Percentiles rank a stretch among this genome's conserved stretches.
Evolutionary conservation across 345 rosid genomes (phyloP).

Genomic region (Moricandia arvensis): DNA sequence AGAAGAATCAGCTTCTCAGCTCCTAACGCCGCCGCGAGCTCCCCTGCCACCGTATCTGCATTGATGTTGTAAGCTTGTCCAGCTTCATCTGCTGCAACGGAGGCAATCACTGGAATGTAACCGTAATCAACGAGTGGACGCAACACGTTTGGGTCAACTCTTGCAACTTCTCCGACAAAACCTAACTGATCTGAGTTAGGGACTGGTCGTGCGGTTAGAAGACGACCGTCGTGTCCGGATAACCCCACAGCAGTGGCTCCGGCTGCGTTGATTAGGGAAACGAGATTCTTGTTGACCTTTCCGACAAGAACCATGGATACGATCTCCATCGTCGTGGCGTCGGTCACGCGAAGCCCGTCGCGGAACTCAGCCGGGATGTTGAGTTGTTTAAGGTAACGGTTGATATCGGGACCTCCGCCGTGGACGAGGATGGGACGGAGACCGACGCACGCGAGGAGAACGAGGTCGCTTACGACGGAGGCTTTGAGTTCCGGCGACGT

Average conservation of each 20-base stretch:
- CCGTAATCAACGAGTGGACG: conserved; percentile 58
- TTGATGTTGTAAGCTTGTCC: conserved; percentile 89
- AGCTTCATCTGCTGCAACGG: conserved; percentile 72
- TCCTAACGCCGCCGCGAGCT: conserved; percentile 84
- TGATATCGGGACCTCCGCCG: conserved; percentile 93
- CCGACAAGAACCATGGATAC: conserved; percentile 96
- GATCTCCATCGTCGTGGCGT: conserved; percentile 86
- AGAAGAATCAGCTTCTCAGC: conserved; percentile 87
- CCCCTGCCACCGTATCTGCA: conserved; percentile 95
- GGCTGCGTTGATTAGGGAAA: conserved; percentile 70
- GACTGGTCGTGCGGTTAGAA: conserved; percentile 69
- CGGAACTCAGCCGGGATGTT: conserved; percentile 65
- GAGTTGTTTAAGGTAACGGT: conserved; percentile 64
- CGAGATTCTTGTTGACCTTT: conserved; percentile 78
- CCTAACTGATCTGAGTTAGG: conserved; percentile 71
- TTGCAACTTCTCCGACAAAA: conserved; percentile 82
- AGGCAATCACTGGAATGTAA: conserved; percentile 83
- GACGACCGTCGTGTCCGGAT: conserved; percentile 89
- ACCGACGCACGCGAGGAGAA: conserved; percentile 81
- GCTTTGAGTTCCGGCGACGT: conserved; percentile 65
- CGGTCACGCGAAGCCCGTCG: conserved; percentile 86
- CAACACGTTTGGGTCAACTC: conserved; percentile 60
- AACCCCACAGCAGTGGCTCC: conserved; percentile 88
- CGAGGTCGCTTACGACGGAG: conserved; percentile 73
- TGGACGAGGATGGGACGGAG: conserved; percentile 91